Percentiles rank a stretch among this genome's conserved stretches.
phyloP scores from a whole-genome alignment of 495 filamentous ascomycete genomes.

The Hypomontagnella submonticulosa region DNA sequence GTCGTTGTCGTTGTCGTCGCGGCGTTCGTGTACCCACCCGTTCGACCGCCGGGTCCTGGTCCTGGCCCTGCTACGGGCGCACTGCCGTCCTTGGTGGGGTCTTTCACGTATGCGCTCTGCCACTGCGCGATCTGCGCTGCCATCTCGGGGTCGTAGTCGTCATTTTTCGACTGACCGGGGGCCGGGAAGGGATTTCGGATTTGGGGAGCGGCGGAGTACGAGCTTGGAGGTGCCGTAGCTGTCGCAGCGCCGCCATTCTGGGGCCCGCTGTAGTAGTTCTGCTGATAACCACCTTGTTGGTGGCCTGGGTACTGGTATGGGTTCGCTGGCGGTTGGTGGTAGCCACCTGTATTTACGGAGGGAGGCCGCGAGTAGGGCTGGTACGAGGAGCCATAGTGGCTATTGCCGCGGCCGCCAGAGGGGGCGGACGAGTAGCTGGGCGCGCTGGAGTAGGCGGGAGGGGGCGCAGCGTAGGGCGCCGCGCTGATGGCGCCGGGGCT shows the following conservation, averaged over 20 bases:
- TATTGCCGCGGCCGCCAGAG: conserved; percentile 15
- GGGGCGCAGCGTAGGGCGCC: conserved; percentile 48
- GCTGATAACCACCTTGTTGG: conserved; percentile 61
- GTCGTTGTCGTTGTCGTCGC: conserved; percentile 17
- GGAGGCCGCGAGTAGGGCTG: conserved; percentile 48
- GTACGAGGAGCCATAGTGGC: conserved; percentile 51
- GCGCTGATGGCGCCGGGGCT: conserved; percentile 39
- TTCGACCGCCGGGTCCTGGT: conserved; percentile 40
- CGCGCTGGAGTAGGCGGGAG: conserved; percentile 49
- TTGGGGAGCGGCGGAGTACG: conserved; percentile 70
- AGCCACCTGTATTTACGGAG: conserved; percentile 46
- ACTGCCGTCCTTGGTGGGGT: conserved; percentile 47
- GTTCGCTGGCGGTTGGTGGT: conserved; percentile 50
- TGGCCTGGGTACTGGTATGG: conserved; percentile 54
- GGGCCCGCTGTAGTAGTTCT: conserved; percentile 58
- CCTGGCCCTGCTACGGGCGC: conserved; percentile 32
- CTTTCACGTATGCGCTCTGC: conserved; percentile 88
- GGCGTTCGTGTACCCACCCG: conserved; percentile 29
- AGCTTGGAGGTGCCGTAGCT: conserved; percentile 34
- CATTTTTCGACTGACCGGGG: conserved; percentile 60
- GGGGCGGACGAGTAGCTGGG: conserved; percentile 53
- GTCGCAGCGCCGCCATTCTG: conserved; percentile 52
- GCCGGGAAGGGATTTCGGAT: conserved; percentile 89
- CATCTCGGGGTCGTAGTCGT: conserved; percentile 79
- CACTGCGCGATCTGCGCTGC: conserved; percentile 96